Percentiles rank a stretch among this genome's conserved stretches.
Conservation (phyloP, 169 alveolate genomes). For the Plasmodium billcollinsi region DNA sequence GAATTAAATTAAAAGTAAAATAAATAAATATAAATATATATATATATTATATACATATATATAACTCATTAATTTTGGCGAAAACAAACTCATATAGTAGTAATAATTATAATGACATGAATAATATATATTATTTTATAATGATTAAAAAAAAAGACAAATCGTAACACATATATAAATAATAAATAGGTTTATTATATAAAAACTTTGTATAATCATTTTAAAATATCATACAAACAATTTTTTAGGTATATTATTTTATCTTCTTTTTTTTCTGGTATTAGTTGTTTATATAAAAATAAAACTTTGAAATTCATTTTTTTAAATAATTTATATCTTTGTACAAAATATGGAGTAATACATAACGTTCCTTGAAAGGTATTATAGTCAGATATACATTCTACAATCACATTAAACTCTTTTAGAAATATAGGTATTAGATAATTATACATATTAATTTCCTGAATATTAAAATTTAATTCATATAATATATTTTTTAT, state of each 20-base stretch:
- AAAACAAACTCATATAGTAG: background rate
- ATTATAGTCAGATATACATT: slow-evolving; percentile 52
- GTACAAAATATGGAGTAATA: slow-evolving; percentile 60
- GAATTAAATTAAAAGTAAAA: background rate
- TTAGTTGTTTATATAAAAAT: slow-evolving; percentile 33
- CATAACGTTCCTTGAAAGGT: slow-evolving; percentile 39
- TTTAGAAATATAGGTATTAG: slow-evolving; percentile 54
- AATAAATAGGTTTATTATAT: background rate
- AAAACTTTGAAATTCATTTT: slow-evolving; percentile 41
- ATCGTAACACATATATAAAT: background rate
- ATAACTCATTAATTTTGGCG: background rate
- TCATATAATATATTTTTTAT: slow-evolving; percentile 33
- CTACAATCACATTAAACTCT: slow-evolving; percentile 50
- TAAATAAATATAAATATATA: background rate
- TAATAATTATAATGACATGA: background rate
- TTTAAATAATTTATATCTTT: slow-evolving; percentile 70
- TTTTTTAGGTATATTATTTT: slow-evolving; percentile 42
- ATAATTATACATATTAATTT: slow-evolving; percentile 51
- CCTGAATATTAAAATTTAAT: slow-evolving; percentile 25
- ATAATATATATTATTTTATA: background rate
- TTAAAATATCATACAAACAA: slow-evolving; percentile 35
- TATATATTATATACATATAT: background rate
- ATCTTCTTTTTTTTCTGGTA: slow-evolving; percentile 39
- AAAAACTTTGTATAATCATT: slow-evolving; percentile 14
- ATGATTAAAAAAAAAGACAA: background rate